phyloP scores from a whole-genome alignment of 139 green algal genomes.

The Edaphochlamys debaryana region DNA sequence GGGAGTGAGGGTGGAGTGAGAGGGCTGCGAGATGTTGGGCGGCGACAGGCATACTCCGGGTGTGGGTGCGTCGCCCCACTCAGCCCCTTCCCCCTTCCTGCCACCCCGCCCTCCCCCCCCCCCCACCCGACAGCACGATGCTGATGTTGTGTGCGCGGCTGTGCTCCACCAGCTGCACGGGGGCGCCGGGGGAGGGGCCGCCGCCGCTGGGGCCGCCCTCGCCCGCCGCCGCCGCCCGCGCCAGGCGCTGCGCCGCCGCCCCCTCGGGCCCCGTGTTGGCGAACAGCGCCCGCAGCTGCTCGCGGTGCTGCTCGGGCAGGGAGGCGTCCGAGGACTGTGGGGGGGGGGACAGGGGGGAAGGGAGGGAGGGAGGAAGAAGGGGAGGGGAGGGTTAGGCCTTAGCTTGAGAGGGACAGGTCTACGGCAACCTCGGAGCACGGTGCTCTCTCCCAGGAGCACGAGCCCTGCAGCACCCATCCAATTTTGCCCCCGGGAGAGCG shows the following conservation, averaged over 20 bases:
- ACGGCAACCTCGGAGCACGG: too few species aligned
- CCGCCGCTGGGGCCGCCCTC: slow-evolving; percentile 46
- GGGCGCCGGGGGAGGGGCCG: slow-evolving; percentile 1
- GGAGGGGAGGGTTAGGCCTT: too few species aligned
- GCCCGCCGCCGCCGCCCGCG: not conserved
- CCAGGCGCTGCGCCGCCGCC: slow-evolving; percentile 52
- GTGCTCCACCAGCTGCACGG: slow-evolving; percentile 80
- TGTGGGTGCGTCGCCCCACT: too few species aligned
- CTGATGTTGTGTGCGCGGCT: slow-evolving; percentile 85
- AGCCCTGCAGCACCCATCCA: too few species aligned
- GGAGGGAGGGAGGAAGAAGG: not conserved
- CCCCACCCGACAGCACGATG: slow-evolving; percentile 80
- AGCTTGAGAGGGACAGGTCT: too few species aligned
- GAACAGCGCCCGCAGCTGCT: slow-evolving; percentile 77
- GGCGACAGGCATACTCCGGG: too few species aligned
- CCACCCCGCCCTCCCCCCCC: not conserved
- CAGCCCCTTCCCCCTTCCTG: too few species aligned
- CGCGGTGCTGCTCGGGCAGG: not conserved
- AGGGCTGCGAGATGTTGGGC: not conserved
- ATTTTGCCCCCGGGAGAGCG: too few species aligned
- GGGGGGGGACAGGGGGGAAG: not conserved
- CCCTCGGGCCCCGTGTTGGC: slow-evolving; percentile 66
- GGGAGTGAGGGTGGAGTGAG: not conserved
- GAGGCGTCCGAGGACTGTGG: not conserved
- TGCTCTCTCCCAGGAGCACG: too few species aligned